Percentiles rank a stretch among this genome's conserved stretches.
Evolutionary conservation across 2,329 filamentous ascomycete genomes (phyloP).

Genomic region (Trichoderma citrinoviride): DNA sequence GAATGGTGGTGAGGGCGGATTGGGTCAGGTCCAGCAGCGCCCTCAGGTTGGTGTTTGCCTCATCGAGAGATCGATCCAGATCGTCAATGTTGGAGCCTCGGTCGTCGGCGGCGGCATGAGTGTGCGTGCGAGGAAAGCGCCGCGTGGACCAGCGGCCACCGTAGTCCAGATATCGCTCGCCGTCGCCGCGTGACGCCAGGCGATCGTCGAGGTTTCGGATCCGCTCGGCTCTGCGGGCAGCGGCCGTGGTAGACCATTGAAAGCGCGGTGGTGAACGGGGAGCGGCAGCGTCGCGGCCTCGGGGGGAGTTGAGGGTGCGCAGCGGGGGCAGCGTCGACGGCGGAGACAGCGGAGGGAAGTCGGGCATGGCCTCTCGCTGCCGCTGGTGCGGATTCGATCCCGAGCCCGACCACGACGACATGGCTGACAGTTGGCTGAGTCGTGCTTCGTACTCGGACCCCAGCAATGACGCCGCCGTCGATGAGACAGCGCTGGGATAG

Average conservation of each 20-base stretch:
- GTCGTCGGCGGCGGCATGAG: constrained; percentile 28
- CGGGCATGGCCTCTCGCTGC: constrained; percentile 32
- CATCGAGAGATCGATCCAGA: constrained; percentile 40
- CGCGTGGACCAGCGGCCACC: constrained; percentile 30
- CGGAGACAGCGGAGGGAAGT: constrained; percentile 36
- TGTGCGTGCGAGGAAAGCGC: constrained; percentile 29
- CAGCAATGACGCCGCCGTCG: not conserved
- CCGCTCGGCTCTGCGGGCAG: constrained; percentile 37
- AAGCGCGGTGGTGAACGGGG: constrained; percentile 21
- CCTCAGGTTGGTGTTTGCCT: constrained; percentile 45
- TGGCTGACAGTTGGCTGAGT: constrained; percentile 19
- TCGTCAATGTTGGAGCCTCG: constrained; percentile 36
- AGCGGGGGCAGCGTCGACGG: constrained; percentile 32
- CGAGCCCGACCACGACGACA: constrained; percentile 37
- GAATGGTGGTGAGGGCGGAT: constrained; percentile 27
- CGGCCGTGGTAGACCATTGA: constrained; percentile 28
- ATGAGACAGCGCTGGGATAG: not conserved
- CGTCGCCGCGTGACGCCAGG: constrained; percentile 27
- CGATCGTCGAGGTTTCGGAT: constrained; percentile 37
- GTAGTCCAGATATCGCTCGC: constrained; percentile 31
- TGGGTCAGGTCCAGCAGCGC: constrained; percentile 43
- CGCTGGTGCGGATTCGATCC: constrained; percentile 34
- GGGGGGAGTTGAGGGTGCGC: constrained; percentile 33
- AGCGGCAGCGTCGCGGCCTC: constrained; percentile 31
- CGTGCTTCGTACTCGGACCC: not conserved